phyloP scores from a whole-genome alignment of 257 asterid genomes.

The Perilla frutescens region DNA sequence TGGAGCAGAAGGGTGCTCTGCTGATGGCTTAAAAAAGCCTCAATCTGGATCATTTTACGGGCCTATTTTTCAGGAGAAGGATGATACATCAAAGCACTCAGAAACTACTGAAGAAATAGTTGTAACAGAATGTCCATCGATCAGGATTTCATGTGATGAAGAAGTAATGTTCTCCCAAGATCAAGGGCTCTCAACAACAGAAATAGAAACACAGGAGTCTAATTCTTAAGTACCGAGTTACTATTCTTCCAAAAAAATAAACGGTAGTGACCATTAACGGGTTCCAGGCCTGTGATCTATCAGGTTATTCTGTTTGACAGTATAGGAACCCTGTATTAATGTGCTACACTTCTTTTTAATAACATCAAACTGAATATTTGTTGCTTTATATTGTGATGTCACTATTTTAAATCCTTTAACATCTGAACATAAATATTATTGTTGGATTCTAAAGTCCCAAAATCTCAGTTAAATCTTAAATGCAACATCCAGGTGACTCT shows the following conservation, averaged over 20 bases:
- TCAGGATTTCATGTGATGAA: background rate
- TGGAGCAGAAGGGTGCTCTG: constrained; percentile 5
- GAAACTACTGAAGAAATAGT: background rate
- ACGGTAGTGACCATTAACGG: background rate
- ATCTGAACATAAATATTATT: too few species aligned
- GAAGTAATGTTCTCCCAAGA: background rate
- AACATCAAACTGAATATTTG: background rate
- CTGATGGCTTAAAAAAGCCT: constrained; percentile 15
- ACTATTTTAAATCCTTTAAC: background rate
- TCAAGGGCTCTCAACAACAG: constrained; percentile 21
- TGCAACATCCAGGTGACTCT: too few species aligned
- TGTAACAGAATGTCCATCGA: background rate
- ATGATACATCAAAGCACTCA: background rate
- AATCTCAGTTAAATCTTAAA: too few species aligned
- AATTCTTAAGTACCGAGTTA: background rate
- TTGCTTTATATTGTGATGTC: background rate
- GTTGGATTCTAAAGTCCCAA: too few species aligned
- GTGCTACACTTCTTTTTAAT: background rate
- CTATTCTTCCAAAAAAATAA: too few species aligned
- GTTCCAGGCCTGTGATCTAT: background rate
- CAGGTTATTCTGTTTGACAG: background rate
- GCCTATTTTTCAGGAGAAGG: constrained; percentile 35
- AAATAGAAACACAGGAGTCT: background rate
- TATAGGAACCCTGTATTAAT: too few species aligned
- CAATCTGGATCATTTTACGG: constrained; percentile 45